Percentiles rank a stretch among this genome's conserved stretches.
These are phyloP conservation scores for Prosopis cineraria DNA, from an alignment of 306 rosid genomes.

Conservation along the genomic window DNA sequence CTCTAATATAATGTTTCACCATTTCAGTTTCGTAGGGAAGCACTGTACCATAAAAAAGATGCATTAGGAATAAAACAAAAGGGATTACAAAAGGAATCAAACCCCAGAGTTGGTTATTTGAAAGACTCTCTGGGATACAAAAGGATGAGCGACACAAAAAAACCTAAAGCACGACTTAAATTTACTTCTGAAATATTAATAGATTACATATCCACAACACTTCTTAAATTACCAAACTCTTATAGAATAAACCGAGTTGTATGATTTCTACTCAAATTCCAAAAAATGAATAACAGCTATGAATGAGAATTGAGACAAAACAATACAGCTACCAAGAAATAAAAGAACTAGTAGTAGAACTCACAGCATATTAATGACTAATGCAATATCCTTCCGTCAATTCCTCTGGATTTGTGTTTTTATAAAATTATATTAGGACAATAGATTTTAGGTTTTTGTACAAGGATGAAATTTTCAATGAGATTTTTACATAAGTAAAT, in stretches of 20 bases:
- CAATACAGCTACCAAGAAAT: background rate
- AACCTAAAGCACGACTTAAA: background rate
- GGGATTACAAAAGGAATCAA: too few relatives aligned
- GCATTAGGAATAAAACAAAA: too few relatives aligned
- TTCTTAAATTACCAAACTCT: slow-evolving; percentile 91
- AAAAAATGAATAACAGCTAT: slow-evolving; percentile 30
- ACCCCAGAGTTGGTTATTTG: slow-evolving; percentile 74
- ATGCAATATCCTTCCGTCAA: background rate
- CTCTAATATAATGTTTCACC: too few relatives aligned
- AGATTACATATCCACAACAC: slow-evolving; percentile 89
- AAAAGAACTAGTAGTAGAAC: slow-evolving; percentile 33
- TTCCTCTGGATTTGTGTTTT: background rate
- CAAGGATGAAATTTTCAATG: background rate
- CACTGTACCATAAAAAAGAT: too few relatives aligned
- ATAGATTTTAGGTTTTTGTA: background rate
- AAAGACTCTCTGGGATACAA: slow-evolving; percentile 73
- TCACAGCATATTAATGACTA: slow-evolving; percentile 43
- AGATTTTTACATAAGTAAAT: background rate
- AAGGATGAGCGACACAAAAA: slow-evolving; percentile 29
- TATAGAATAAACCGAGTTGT: slow-evolving; percentile 73
- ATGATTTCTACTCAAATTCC: slow-evolving; percentile 86
- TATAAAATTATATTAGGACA: too few relatives aligned
- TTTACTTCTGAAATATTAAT: background rate
- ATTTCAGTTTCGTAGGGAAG: too few relatives aligned
- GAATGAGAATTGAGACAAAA: slow-evolving; percentile 40